Evolutionary conservation across 257 asterid genomes (phyloP).

Genomic region (Mentha longifolia): DNA sequence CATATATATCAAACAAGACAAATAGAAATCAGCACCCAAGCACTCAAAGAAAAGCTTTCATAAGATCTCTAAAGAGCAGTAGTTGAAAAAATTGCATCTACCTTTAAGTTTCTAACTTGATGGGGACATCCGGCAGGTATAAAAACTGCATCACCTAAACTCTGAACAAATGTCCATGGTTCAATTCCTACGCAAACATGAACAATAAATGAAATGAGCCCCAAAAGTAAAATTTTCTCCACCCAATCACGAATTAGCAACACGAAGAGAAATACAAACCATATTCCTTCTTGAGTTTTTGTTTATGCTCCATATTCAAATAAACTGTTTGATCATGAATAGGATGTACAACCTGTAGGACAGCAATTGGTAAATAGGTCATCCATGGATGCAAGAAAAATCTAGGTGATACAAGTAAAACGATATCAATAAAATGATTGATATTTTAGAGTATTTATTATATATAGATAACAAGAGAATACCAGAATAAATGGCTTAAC

Average conservation of each 20-base stretch:
- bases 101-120: conserved; percentile 93
- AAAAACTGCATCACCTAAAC: too few species aligned
- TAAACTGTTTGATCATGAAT: conserved; percentile 88
- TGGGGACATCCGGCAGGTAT: too few species aligned
- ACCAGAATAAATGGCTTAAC: conserved; percentile 24
- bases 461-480: conserved; percentile 16
- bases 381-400: conserved; percentile 2
- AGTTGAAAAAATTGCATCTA: conserved; percentile 28
- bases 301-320: conserved; percentile 77
- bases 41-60: background rate
- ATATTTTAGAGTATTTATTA: background rate
- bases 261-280: conserved; percentile 52
- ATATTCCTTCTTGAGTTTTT: conserved; percentile 77
- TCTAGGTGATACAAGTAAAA: background rate
- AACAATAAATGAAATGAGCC: conserved; percentile 17
- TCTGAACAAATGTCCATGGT: conserved; percentile 91
- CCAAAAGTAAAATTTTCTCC: background rate
- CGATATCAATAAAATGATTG: background rate
- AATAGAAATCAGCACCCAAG: conserved; percentile 12
- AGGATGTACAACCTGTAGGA: conserved; percentile 74
- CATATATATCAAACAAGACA: background rate
- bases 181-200: conserved; percentile 63
- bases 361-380: background rate
- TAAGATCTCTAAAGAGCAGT: conserved; percentile 2
- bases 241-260: conserved; percentile 14